Conservation (phyloP, 1,139 yeast genomes). For the Scheffersomyces stambukii region DNA sequence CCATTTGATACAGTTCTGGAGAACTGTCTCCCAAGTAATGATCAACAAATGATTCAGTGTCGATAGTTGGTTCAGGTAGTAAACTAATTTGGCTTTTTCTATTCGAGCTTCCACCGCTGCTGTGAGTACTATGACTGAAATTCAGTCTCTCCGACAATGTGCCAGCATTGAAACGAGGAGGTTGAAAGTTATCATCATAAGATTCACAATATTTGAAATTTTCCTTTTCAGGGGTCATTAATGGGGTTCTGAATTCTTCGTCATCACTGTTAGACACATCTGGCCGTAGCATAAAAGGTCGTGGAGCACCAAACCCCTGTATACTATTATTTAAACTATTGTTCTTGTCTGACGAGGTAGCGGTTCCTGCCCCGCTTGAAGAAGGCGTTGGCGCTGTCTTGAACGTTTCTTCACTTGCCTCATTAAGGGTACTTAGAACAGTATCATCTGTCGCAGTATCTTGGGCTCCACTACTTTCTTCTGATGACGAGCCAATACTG, state of each 20-base stretch:
- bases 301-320: too few species aligned
- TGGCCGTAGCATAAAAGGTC: too few species aligned
- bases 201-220: constrained; percentile 3
- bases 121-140: constrained; percentile 2
- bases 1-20: constrained; percentile 7
- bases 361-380: constrained; percentile 4
- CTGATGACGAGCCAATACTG: constrained; percentile 6
- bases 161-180: constrained; percentile 5
- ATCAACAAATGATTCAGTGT: constrained; percentile 11
- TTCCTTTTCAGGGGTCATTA: constrained; percentile 3
- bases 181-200: constrained; percentile 1
- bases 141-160: constrained; percentile 4
- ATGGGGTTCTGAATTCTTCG: constrained; percentile 1
- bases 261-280: constrained; percentile 1
- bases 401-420: constrained; percentile 9
- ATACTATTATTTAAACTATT: too few species aligned
- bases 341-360: not conserved
- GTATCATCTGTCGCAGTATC: constrained; percentile 7
- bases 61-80: constrained; percentile 12
- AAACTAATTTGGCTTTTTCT: constrained; percentile 6
- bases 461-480: constrained; percentile 2
- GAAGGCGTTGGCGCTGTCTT: constrained; percentile 4
- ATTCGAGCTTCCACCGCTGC: constrained; percentile 4
- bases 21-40: constrained; percentile 8
- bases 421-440: constrained; percentile 7